A percentile compares a stretch with the other conserved stretches of the same genome.
These are phyloP conservation scores for Santalum album DNA, from an alignment of 164 flowering plant genomes.

Conservation along the genomic window DNA sequence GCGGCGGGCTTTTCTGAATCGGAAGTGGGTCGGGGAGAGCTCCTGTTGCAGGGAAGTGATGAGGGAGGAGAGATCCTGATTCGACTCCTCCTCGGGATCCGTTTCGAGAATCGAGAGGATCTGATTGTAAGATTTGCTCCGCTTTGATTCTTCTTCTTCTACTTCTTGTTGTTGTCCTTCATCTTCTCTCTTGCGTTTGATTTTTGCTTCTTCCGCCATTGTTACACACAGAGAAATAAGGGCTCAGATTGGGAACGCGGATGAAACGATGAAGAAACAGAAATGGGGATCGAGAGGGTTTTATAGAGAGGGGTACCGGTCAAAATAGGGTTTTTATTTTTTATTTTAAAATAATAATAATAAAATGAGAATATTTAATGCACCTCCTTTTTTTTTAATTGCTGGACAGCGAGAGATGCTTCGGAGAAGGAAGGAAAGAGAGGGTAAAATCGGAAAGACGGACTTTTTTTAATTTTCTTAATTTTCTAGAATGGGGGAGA, in stretches of 20 bases:
- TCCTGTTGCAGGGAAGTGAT: slow-evolving; percentile 31
- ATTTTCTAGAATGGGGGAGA: neutral
- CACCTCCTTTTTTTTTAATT: neutral
- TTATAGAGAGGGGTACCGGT: slow-evolving; percentile 11
- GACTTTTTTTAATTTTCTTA: no score
- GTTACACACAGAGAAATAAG: neutral
- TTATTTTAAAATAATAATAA: neutral
- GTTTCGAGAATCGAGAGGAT: slow-evolving; percentile 34
- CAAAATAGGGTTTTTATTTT: neutral
- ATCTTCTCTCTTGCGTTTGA: slow-evolving; percentile 36
- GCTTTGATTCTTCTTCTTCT: slow-evolving; percentile 16
- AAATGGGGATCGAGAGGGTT: slow-evolving; percentile 9
- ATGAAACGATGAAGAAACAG: slow-evolving; percentile 17
- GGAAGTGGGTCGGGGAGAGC: slow-evolving; percentile 9
- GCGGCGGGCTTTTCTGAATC: neutral
- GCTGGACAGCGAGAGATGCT: neutral
- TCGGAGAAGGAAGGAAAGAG: neutral
- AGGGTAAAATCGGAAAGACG: neutral
- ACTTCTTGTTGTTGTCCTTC: slow-evolving; percentile 9
- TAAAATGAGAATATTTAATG: neutral
- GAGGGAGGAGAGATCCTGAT: slow-evolving; percentile 24
- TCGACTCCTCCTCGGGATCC: slow-evolving; percentile 30
- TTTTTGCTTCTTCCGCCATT: slow-evolving; percentile 34
- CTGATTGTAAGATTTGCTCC: slow-evolving; percentile 28
- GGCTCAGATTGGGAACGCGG: neutral